These are phyloP conservation scores for Candida sonorensis DNA, from an alignment of 805 yeast species.

Conservation along the genomic window DNA sequence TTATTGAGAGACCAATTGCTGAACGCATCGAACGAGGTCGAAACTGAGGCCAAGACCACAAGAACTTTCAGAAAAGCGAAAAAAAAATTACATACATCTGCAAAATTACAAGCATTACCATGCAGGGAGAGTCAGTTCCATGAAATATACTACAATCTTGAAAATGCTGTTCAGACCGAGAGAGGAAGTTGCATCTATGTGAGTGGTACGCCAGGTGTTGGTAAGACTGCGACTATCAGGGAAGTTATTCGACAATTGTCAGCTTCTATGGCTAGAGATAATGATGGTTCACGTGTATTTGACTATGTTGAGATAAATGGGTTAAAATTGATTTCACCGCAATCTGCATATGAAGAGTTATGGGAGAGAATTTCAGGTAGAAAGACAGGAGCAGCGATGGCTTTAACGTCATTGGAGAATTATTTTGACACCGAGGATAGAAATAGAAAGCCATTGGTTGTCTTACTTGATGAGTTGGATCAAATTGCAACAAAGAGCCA, in stretches of 20 bases:
- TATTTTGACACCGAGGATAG: slow-evolving; percentile 40
- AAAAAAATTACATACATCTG: slow-evolving; percentile 30
- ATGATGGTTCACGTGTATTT: slow-evolving; percentile 33
- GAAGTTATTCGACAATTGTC: slow-evolving; percentile 73
- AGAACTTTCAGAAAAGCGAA: slow-evolving; percentile 31
- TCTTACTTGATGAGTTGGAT: slow-evolving; percentile 87
- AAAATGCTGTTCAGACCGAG: slow-evolving; percentile 60
- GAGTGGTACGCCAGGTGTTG: slow-evolving; percentile 98
- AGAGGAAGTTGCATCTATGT: slow-evolving; percentile 83
- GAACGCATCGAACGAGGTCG: slow-evolving; percentile 4
- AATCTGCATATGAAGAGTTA: slow-evolving; percentile 70
- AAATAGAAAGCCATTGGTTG: slow-evolving; percentile 53
- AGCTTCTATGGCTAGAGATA: slow-evolving; percentile 13
- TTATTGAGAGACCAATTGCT: too few species aligned
- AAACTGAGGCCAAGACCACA: slow-evolving; percentile 11
- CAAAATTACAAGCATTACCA: slow-evolving; percentile 52
- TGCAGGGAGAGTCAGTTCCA: slow-evolving; percentile 83
- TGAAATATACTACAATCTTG: slow-evolving; percentile 58
- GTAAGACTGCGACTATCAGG: slow-evolving; percentile 89
- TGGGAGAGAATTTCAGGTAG: slow-evolving; percentile 71
- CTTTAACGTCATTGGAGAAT: slow-evolving; percentile 64
- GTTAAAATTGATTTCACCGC: slow-evolving; percentile 72
- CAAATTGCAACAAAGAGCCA: slow-evolving; percentile 81
- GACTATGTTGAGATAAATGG: slow-evolving; percentile 87
- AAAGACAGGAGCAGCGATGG: slow-evolving; percentile 52